Conservation (phyloP, 2,329 filamentous ascomycete species). For the Nakataea oryzae region DNA sequence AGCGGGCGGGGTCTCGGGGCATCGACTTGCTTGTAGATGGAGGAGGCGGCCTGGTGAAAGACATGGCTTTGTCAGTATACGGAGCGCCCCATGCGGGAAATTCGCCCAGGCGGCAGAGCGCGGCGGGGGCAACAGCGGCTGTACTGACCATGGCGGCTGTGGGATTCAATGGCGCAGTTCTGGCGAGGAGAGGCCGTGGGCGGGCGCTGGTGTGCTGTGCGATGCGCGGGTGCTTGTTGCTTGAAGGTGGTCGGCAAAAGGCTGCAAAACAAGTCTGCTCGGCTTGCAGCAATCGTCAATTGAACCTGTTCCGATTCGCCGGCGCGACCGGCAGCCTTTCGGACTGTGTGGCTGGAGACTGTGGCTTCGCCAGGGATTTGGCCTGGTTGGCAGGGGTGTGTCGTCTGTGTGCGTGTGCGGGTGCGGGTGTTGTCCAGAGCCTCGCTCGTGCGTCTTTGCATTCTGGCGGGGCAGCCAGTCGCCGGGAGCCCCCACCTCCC, state of each 20-base stretch:
- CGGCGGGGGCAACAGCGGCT: too few species aligned
- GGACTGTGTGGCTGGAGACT: background rate
- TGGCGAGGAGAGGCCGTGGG: background rate
- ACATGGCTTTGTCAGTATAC: background rate
- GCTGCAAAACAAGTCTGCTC: background rate
- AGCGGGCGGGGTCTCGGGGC: background rate
- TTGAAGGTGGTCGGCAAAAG: background rate
- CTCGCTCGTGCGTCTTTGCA: background rate
- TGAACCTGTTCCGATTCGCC: constrained; percentile 2
- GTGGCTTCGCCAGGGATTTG: background rate
- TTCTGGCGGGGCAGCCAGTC: background rate
- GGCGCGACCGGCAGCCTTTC: background rate
- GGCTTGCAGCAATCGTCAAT: background rate
- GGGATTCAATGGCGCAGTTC: background rate
- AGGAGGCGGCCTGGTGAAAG: constrained; percentile 7
- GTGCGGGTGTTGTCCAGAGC: too few species aligned
- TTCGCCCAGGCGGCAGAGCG: background rate
- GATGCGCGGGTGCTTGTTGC: background rate
- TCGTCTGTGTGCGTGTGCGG: too few species aligned
- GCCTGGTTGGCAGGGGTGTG: background rate
- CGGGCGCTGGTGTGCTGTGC: background rate
- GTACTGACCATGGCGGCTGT: background rate
- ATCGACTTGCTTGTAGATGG: constrained; percentile 50
- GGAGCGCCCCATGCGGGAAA: background rate
- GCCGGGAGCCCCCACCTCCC: too few species aligned